These are phyloP conservation scores for Pugionium dolabratum DNA, from an alignment of 345 rosid genomes.

Conservation along the genomic window DNA sequence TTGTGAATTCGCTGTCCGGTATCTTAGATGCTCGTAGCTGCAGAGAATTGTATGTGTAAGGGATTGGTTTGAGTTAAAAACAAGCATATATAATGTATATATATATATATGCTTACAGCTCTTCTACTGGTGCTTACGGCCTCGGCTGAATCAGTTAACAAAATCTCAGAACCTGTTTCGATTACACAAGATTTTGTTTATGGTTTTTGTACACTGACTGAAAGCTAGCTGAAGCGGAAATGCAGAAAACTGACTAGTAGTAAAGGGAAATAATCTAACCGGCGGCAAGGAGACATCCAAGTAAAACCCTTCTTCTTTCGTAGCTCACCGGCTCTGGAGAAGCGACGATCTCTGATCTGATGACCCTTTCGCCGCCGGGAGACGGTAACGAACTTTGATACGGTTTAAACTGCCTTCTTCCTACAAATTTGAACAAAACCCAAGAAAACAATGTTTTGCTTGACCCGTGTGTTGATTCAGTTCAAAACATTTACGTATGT, in stretches of 20 bases:
- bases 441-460: not conserved
- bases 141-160: constrained; percentile 56
- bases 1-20: constrained; percentile 77
- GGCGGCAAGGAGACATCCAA: constrained; percentile 57
- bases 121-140: constrained; percentile 95
- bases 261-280: constrained; percentile 41
- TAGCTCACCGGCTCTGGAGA: constrained; percentile 27
- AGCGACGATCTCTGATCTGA: constrained; percentile 25
- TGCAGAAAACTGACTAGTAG: constrained; percentile 3
- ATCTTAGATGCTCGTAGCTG: constrained; percentile 87
- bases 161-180: constrained; percentile 53
- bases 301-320: constrained; percentile 60
- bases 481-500: not conserved
- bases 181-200: constrained; percentile 17
- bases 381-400: constrained; percentile 55
- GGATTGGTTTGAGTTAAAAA: constrained; percentile 9
- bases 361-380: constrained; percentile 32
- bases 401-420: constrained; percentile 41
- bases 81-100: not conserved
- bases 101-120: constrained; percentile 65
- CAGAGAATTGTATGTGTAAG: constrained; percentile 33
- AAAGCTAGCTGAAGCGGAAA: constrained; percentile 12
- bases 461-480: not conserved
- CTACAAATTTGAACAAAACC: constrained; percentile 36
- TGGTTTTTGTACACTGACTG: not conserved